These are phyloP conservation scores for Carex myosuroides DNA, from an alignment of 176 grass and related monocot genomes.

Conservation along the genomic window DNA sequence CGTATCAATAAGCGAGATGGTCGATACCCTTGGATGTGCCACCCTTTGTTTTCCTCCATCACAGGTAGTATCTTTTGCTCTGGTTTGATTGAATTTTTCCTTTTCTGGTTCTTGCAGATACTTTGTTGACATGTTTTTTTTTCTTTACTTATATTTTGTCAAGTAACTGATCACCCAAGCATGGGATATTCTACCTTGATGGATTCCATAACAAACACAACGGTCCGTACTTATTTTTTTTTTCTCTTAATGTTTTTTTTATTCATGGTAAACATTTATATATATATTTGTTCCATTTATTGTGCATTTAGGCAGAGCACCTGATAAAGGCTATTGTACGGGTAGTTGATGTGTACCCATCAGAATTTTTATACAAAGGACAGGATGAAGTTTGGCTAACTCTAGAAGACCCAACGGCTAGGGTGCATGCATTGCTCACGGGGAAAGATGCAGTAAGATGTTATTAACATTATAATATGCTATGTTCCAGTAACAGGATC, in stretches of 20 bases:
- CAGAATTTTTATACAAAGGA: constrained; percentile 28
- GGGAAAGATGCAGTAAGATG: constrained; percentile 55
- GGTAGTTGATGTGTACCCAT: constrained; percentile 56
- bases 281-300: constrained; percentile 19
- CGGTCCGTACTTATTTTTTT: constrained; percentile 33
- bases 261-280: not conserved
- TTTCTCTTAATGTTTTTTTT: constrained; percentile 2
- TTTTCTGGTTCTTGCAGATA: not conserved
- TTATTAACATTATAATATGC: not conserved
- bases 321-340: constrained; percentile 62
- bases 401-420: constrained; percentile 82
- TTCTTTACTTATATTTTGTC: not conserved
- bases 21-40: constrained; percentile 21
- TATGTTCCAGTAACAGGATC: not conserved
- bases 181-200: constrained; percentile 49
- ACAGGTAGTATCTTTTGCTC: constrained; percentile 22
- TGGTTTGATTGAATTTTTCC: not conserved
- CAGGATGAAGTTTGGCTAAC: constrained; percentile 31
- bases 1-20: constrained; percentile 5
- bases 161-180: constrained; percentile 34
- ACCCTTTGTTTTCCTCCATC: constrained; percentile 12
- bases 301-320: constrained; percentile 43
- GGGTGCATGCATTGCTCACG: constrained; percentile 53
- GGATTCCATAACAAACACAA: constrained; percentile 49
- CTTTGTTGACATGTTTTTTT: not conserved